A percentile compares a stretch with the other conserved stretches of the same genome.
These are phyloP conservation scores for Ceratobasidium sp. DNA, from an alignment of 1,284 basidiomycete species.

Conservation along the genomic window DNA sequence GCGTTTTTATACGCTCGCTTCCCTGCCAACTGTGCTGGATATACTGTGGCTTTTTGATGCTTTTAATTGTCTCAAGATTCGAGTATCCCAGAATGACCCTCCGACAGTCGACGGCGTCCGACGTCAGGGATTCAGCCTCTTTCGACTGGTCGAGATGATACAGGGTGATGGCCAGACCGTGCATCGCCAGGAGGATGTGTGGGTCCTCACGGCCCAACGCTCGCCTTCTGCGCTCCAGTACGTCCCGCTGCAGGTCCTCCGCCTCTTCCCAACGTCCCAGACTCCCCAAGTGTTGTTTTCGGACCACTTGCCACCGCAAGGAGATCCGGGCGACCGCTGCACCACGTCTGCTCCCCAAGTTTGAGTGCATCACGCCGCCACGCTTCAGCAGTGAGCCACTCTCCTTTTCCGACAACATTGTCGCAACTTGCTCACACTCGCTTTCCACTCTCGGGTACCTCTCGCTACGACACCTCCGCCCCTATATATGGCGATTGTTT, in stretches of 20 bases:
- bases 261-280: not conserved
- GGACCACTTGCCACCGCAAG: not conserved
- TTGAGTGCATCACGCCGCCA: not conserved
- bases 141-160: not conserved
- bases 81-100: not conserved
- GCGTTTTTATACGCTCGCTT: not conserved
- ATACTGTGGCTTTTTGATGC: not conserved
- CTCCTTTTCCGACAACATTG: not conserved
- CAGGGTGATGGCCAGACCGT: not conserved
- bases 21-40: not conserved
- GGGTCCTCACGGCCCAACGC: not conserved
- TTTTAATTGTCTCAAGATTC: not conserved
- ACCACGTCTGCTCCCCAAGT: not conserved
- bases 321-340: not conserved
- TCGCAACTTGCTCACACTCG: not conserved
- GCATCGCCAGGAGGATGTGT: not conserved
- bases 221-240: not conserved
- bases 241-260: not conserved
- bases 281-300: not conserved
- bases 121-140: not conserved
- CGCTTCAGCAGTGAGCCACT: not conserved
- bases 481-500: not conserved
- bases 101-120: not conserved
- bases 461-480: not conserved
- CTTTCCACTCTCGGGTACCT: not conserved